Evolutionary conservation across 148 eudicot genomes (phyloP).

Genomic region (Camellia japonica): DNA sequence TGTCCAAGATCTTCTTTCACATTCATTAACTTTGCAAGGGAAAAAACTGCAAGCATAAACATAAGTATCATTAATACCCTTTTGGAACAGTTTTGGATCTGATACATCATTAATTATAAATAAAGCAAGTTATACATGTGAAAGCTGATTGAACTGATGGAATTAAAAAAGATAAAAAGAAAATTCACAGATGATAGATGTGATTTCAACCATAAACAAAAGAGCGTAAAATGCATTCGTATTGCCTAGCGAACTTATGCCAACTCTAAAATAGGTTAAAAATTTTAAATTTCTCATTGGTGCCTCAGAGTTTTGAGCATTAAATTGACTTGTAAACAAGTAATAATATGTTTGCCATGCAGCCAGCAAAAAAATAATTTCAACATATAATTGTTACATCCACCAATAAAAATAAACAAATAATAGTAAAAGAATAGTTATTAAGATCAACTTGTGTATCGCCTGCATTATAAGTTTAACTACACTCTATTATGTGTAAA

Average conservation of each 20-base stretch:
- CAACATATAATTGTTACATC: not conserved
- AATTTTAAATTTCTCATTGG: not conserved
- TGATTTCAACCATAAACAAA: no score
- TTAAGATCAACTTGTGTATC: not conserved
- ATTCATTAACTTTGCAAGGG: conserved; percentile 96
- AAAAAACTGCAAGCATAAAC: conserved; percentile 61
- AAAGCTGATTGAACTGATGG: not conserved
- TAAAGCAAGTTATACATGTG: not conserved
- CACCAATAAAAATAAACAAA: not conserved
- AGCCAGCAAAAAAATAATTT: not conserved
- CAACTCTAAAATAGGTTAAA: not conserved
- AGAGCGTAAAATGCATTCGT: no score
- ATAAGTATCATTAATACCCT: conserved; percentile 16
- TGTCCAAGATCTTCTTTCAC: conserved; percentile 70
- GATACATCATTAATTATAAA: not conserved
- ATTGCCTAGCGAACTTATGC: not conserved
- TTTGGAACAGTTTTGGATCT: not conserved
- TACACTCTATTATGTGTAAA: not conserved
- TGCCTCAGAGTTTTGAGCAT: not conserved
- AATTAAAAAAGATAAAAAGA: not conserved
- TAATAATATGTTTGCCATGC: not conserved
- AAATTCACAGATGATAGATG: not conserved
- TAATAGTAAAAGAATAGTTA: no score
- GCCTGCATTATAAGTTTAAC: not conserved
- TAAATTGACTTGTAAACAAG: not conserved